Evolutionary conservation across 371 early-diverging fungal genomes (phyloP), one percentile per base, ranked within the genome.

Genomic region (Apophysomyces ossiformis): DNA sequence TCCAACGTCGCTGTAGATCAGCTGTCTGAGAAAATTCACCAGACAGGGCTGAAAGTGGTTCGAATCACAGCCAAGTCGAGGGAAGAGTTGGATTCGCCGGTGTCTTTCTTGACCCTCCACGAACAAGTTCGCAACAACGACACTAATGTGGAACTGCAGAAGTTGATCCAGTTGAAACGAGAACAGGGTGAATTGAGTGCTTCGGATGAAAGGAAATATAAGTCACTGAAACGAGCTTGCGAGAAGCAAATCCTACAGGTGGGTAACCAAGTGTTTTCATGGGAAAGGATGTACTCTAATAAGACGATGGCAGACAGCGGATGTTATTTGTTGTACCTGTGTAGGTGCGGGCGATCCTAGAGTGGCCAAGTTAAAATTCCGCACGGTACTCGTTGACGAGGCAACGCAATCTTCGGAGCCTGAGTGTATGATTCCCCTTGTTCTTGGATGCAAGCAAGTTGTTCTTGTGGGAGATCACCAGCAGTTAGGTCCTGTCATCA

Each of bases 1-100:
- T 92, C 93, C 72, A 99, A 99, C 74, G 99, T 99, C 1, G 99
- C 99, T 38, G 99, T 99, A 1, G 99, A 99, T 81, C 98, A 99
- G 77, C 78, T 99, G 44, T 92, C 99, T 0, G 94, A 95, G 68
- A 97, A 97, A 76, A 95, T 99, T 65, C 95, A 98, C 77, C 89
- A 88, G 41, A 97, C 98, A 0, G 96, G 98, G 0, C 83, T 99
- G 18, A 95, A 95, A 66, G 97, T 99, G 7, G 96, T 99, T 16
- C 92, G 99, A 36, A 87, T 99, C 46, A 90, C 96, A 5, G 98
- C 99, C 38, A 95, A 95, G 69, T 92, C 91, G 12, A 89, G 99
- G 39, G 99, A 99, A 78, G 95, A 92, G 41, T 78, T 98, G 5
- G 97, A 95, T 60, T 95, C 96, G 0, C 89, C 95, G 13, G 92